Evolutionary conservation across 805 yeast genomes (phyloP).

Genomic region (Monosporozyma yasuniensis): DNA sequence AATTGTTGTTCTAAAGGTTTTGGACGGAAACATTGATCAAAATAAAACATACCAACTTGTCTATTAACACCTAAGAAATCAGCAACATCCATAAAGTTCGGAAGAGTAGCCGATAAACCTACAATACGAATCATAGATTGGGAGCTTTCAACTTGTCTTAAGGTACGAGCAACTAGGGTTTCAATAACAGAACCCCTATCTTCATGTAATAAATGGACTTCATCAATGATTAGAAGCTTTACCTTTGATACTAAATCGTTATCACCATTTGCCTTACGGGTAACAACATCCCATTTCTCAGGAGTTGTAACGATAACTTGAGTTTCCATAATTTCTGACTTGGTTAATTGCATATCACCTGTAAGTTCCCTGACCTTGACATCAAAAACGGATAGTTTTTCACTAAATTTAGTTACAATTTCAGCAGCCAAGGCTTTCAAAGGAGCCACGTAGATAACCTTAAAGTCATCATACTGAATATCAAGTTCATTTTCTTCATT

Average conservation of each 20-base stretch:
- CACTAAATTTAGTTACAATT: constrained; percentile 80
- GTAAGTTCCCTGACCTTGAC: constrained; percentile 81
- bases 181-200: constrained; percentile 97
- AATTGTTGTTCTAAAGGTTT: constrained; percentile 85
- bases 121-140: constrained; percentile 92
- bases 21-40: constrained; percentile 89
- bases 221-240: constrained; percentile 82
- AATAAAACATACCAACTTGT: constrained; percentile 85
- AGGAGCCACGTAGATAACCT: constrained; percentile 88
- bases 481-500: constrained; percentile 44
- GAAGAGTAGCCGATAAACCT: constrained; percentile 89
- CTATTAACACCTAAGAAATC: constrained; percentile 89
- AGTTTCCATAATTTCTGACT: constrained; percentile 68
- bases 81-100: constrained; percentile 87
- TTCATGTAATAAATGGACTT: constrained; percentile 92
- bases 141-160: constrained; percentile 88
- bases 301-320: constrained; percentile 92
- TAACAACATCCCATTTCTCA: constrained; percentile 96
- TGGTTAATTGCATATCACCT: constrained; percentile 90
- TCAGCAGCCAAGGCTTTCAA: constrained; percentile 93
- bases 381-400: constrained; percentile 75
- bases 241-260: constrained; percentile 77
- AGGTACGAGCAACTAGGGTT: constrained; percentile 86
- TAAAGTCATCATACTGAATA: constrained; percentile 75
- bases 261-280: constrained; percentile 87